These are phyloP conservation scores for Sedum album DNA, from an alignment of 164 flowering plant genomes.

Conservation along the genomic window DNA sequence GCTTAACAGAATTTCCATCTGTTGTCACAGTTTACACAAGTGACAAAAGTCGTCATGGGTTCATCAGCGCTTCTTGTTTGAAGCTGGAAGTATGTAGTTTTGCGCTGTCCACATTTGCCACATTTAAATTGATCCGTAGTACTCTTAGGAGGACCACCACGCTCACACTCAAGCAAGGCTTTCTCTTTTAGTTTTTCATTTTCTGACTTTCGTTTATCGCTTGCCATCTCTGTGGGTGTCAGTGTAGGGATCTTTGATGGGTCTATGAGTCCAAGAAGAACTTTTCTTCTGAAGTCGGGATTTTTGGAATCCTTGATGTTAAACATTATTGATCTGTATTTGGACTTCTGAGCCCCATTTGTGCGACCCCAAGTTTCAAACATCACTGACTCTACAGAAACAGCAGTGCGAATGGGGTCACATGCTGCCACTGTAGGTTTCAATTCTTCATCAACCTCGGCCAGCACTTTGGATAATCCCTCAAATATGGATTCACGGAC, in stretches of 20 bases:
- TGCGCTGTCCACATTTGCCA: slow-evolving; percentile 76
- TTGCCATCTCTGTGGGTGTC: slow-evolving; percentile 85
- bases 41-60: slow-evolving; percentile 94
- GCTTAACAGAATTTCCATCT: slow-evolving; percentile 86
- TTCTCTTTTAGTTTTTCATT: slow-evolving; percentile 61
- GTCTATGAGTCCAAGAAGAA: slow-evolving; percentile 61
- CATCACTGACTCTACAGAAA: slow-evolving; percentile 67
- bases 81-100: slow-evolving; percentile 76
- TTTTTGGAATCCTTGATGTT: slow-evolving; percentile 76
- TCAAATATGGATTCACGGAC: slow-evolving; percentile 62
- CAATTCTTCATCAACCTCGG: slow-evolving; percentile 48
- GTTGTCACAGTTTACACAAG: slow-evolving; percentile 80
- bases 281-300: slow-evolving; percentile 81
- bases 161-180: slow-evolving; percentile 71
- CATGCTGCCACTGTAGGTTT: slow-evolving; percentile 42
- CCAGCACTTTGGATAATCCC: slow-evolving; percentile 56
- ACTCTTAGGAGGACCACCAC: slow-evolving; percentile 46
- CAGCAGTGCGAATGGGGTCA: slow-evolving; percentile 76
- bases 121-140: slow-evolving; percentile 86
- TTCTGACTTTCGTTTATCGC: slow-evolving; percentile 51
- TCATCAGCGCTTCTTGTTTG: slow-evolving; percentile 99
- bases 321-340: slow-evolving; percentile 83
- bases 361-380: slow-evolving; percentile 74
- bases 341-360: slow-evolving; percentile 60
- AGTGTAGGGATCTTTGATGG: slow-evolving; percentile 51